Evolutionary conservation across 768 basidiomycete species (phyloP), one percentile per base, ranked within the genome.

Genomic region (Suillus subalutaceus): DNA sequence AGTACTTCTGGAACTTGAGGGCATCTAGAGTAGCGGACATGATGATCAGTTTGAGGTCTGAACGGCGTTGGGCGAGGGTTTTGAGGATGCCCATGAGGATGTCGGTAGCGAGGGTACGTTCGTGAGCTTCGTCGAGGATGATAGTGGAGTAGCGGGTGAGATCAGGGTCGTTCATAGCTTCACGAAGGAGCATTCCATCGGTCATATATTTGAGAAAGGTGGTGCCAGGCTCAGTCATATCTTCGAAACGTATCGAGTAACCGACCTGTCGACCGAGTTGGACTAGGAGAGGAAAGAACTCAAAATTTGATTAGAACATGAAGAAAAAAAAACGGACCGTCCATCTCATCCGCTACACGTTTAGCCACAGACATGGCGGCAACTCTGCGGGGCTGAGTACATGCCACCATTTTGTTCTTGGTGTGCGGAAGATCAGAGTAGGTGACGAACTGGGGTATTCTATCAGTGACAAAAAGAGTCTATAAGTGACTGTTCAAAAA

Each of bases 161-260:
- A 23, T 87, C 85, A 20, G 94, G 92, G 79, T 99, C 97, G 78
- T 96, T 94, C 97, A 98, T 99, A 6, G 95, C 96, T 81, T 97
- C 96, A n/a, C 96, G 90, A n/a, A 97, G 87, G 62, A 94, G 89
- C 96, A 98, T 97, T 86, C 97, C 97, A 72, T 99, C 97, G 18
- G 97, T 99, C 96, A 99, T 97, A 81, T 99, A 99, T 77, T 97
- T 98, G 68, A 99, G 84, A 79, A 99, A 97, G 0, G 97, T 99
- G 82, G 71, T 93, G 86, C 52, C 97, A 92, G 93, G 96, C 91
- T 77, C 76, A 18, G 76, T 77, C 76, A 77, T 77, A 76, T 99
- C 97, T 78, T 99, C 97, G 77, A 99, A 99, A 76, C 97, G 94
- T 73, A 98, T 98, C 6, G 94, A 94, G 79, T 99, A 99, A 64